Evolutionary conservation across 2,329 filamentous ascomycete genomes (phyloP).

Genomic region (Aspergillus latus): DNA sequence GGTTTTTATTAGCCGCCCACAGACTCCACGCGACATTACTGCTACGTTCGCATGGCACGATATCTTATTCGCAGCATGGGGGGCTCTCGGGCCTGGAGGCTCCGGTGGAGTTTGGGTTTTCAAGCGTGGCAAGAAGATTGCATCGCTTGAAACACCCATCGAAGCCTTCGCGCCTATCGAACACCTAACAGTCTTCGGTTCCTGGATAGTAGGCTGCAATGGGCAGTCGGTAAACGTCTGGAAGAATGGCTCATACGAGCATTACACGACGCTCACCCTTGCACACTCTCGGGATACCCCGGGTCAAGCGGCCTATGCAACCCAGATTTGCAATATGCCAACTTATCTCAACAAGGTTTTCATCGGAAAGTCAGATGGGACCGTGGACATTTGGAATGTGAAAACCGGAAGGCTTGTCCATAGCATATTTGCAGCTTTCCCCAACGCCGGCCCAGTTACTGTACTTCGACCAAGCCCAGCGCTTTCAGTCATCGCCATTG

Average conservation of each 20-base stretch:
- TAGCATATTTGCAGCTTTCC: slow-evolving; percentile 74
- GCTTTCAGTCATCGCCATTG: slow-evolving; percentile 81
- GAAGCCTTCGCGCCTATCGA: slow-evolving; percentile 68
- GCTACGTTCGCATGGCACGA: slow-evolving; percentile 87
- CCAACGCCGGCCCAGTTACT: slow-evolving; percentile 76
- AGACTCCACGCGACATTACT: slow-evolving; percentile 82
- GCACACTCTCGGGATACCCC: slow-evolving; percentile 58
- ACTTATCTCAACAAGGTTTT: slow-evolving; percentile 97
- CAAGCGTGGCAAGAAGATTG: slow-evolving; percentile 83
- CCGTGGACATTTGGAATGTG: slow-evolving; percentile 96
- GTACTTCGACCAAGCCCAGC: slow-evolving; percentile 82
- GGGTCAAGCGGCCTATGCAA: slow-evolving; percentile 68
- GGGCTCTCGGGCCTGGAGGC: slow-evolving; percentile 49
- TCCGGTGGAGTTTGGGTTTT: slow-evolving; percentile 79
- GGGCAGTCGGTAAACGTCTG: slow-evolving; percentile 79
- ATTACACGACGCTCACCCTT: slow-evolving; percentile 78
- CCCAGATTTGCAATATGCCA: slow-evolving; percentile 81
- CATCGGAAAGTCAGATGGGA: slow-evolving; percentile 80
- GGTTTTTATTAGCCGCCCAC: slow-evolving; percentile 87
- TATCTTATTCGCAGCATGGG: slow-evolving; percentile 86
- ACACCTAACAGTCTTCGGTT: slow-evolving; percentile 78
- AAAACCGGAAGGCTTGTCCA: slow-evolving; percentile 89
- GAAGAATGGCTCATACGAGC: slow-evolving; percentile 78
- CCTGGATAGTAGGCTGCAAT: slow-evolving; percentile 84
- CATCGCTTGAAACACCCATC: slow-evolving; percentile 67